Evolutionary conservation across 1,284 basidiomycete genomes (phyloP).

Genomic region (Thecaphora thlaspeos): DNA sequence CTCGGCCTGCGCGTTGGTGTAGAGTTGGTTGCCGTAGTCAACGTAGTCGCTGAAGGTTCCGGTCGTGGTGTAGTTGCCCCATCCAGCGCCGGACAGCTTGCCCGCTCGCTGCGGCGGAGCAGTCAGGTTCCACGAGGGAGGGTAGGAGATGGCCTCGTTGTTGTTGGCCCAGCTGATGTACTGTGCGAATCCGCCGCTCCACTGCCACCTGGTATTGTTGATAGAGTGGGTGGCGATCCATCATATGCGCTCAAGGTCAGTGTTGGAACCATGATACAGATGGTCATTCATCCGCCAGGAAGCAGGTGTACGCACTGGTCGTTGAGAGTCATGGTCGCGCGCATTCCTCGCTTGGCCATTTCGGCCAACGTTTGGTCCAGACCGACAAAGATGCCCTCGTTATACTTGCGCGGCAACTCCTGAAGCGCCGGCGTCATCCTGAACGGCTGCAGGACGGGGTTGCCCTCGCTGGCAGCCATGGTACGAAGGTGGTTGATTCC

Average conservation of each 20-base stretch:
- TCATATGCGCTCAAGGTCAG: too few relatives aligned
- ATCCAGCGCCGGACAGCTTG: slow-evolving; percentile 11
- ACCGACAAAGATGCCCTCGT: slow-evolving; percentile 34
- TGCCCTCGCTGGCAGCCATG: slow-evolving; percentile 27
- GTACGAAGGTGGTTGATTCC: slow-evolving; percentile 43
- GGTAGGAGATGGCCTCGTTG: slow-evolving; percentile 29
- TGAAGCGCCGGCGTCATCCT: slow-evolving; percentile 19
- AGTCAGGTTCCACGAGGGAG: slow-evolving; percentile 27
- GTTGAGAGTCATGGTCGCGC: slow-evolving; percentile 36
- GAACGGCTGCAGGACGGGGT: slow-evolving; percentile 9
- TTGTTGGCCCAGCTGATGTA: slow-evolving; percentile 35
- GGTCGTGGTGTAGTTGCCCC: slow-evolving; percentile 35
- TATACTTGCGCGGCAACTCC: slow-evolving; percentile 11
- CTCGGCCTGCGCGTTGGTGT: slow-evolving; percentile 19
- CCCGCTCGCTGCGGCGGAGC: slow-evolving; percentile 19
- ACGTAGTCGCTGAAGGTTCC: slow-evolving; percentile 16
- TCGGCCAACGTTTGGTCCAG: slow-evolving; percentile 37
- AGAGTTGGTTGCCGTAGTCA: slow-evolving; percentile 30
- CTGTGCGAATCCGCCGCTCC: slow-evolving; percentile 23
- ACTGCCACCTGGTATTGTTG: too few relatives aligned
- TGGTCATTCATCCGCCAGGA: neutral
- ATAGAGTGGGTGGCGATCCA: too few relatives aligned
- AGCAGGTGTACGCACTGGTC: too few relatives aligned
- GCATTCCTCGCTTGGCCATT: slow-evolving; percentile 30
- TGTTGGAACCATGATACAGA: neutral